Conservation (phyloP, 768 basidiomycete genomes). For the Chlorophyllum brunneum region DNA sequence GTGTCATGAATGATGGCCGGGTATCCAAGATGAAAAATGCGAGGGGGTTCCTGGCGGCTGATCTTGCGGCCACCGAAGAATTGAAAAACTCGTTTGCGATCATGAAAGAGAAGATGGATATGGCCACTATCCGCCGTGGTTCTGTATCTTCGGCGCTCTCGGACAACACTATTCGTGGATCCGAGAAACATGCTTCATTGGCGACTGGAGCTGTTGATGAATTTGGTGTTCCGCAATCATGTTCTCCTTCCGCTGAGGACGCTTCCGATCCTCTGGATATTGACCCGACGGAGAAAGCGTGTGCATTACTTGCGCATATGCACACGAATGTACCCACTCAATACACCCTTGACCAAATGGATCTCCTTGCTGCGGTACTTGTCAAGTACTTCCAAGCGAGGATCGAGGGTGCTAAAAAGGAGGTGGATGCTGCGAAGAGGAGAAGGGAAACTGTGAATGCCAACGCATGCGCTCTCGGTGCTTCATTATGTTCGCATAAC, state of each 20-base stretch:
- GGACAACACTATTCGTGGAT: constrained; percentile 6
- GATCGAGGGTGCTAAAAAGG: constrained; percentile 46
- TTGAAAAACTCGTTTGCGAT: constrained; percentile 2
- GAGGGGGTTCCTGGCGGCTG: constrained; percentile 24
- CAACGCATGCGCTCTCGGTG: constrained; percentile 9
- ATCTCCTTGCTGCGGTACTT: constrained; percentile 19
- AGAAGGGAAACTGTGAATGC: constrained; percentile 15
- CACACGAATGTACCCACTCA: constrained; percentile 3
- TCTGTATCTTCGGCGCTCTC: constrained; percentile 10
- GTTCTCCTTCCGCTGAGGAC: not conserved
- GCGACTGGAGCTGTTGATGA: constrained; percentile 2
- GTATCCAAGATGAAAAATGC: constrained; percentile 63
- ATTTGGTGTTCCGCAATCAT: not conserved
- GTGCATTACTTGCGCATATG: constrained; percentile 2
- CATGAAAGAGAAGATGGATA: constrained; percentile 10
- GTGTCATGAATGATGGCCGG: constrained; percentile 30
- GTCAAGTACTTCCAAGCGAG: constrained; percentile 50
- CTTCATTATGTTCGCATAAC: not conserved
- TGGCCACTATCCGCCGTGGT: constrained; percentile 9
- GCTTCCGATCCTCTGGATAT: not conserved
- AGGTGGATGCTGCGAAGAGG: constrained; percentile 44
- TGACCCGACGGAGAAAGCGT: not conserved
- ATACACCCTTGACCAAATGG: constrained; percentile 8
- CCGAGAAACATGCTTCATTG: not conserved
- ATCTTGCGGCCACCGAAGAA: not conserved